Base-by-base conservation (phyloP, 495 filamentous ascomycete species). In the Talaromyces wortmannii region DNA sequence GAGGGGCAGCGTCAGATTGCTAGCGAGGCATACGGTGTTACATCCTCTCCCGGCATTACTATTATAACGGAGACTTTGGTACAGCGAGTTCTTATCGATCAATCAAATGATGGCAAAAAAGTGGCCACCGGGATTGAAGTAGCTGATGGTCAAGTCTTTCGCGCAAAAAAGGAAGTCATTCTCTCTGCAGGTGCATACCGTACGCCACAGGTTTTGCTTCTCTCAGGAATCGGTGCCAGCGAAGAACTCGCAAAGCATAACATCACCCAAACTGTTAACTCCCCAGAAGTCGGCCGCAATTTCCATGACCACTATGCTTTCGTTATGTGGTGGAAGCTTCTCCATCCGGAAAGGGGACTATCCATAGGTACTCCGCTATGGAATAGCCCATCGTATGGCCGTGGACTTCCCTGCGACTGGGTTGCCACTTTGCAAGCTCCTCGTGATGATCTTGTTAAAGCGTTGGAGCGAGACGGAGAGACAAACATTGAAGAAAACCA, bases 271-370 rank as follows among this genome's bases (percentile, higher is more conserved):
- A 59, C 82, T 16, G 60, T 74, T 0, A 68, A 79, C 5, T 63
- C 73, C 0, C 71, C 72, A 11, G 68, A 73, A 18, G 74, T 86
- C 42, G 83, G 83, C 5, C 69, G 81, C 59, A 79, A 84, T 62
- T 72, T 85, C 1, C 65, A 81, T 0, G 83, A 87, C 59, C 82
- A 85, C 55, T 67, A 69, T 73, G 33, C 60, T 10, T 11, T 69
- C 7, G 55, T 55, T 6, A 58, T 63, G 55, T 66, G 59, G 52
- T 79, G 67, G 70, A 71, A 74, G 47, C 48, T 79, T 0, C 59
- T 57, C 12, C 48, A 73, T 52, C 67, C 68, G 1, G 66, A 76
- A 16, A 52, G 60, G 31, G 71, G 70, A 0, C 59, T 71, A 0
- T 56, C 68, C 1, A 15, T 71, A 0, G 69, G 71, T 13, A 61